Evolutionary conservation across 495 filamentous ascomycete species (phyloP).

Genomic region (Neurospora africana): DNA sequence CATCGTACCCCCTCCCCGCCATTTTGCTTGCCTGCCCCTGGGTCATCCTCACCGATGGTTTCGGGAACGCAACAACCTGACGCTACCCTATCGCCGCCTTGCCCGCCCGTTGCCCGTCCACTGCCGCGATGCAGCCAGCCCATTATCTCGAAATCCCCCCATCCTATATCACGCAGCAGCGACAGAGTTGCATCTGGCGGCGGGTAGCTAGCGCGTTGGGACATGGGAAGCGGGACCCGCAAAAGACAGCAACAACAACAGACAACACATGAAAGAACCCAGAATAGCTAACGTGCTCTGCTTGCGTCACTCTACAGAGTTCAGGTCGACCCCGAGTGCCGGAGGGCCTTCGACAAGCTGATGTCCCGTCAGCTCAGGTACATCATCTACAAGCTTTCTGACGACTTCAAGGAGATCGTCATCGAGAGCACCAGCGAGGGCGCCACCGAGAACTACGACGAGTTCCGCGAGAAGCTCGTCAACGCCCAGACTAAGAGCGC

Average conservation of each 20-base stretch:
- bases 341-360: slow-evolving; percentile 76
- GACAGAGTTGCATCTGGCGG: background rate
- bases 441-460: slow-evolving; percentile 48
- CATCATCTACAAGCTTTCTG: slow-evolving; percentile 94
- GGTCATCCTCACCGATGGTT: background rate
- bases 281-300: slow-evolving; percentile 15
- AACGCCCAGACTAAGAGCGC: slow-evolving; percentile 44
- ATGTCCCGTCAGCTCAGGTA: slow-evolving; percentile 83
- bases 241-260: background rate
- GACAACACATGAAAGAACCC: background rate
- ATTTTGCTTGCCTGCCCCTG: background rate
- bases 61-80: background rate
- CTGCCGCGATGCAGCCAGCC: slow-evolving; percentile 2
- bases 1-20: slow-evolving; percentile 7
- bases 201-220: background rate
- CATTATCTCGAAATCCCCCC: background rate
- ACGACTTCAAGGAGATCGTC: slow-evolving; percentile 83
- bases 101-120: slow-evolving; percentile 1
- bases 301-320: slow-evolving; percentile 45
- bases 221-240: background rate
- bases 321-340: slow-evolving; percentile 66
- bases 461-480: slow-evolving; percentile 70
- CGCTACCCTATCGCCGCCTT: slow-evolving; percentile 5
- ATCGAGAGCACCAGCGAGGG: slow-evolving; percentile 59
- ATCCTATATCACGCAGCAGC: background rate